A percentile compares a stretch with the other conserved stretches of the same genome.
Conservation (phyloP, 257 asterid genomes). For the Scutellaria baicalensis region DNA sequence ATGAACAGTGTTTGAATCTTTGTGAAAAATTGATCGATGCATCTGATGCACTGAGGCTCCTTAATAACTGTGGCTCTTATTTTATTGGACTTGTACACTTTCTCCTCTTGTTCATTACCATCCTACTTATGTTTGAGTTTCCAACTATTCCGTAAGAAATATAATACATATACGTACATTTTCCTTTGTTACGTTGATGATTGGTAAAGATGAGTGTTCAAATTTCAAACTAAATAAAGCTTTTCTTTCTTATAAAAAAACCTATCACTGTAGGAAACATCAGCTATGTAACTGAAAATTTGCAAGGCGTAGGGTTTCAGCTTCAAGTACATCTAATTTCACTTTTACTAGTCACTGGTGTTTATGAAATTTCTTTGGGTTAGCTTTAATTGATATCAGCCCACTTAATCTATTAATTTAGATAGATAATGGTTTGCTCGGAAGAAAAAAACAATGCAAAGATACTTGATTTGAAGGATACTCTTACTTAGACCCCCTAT, state of each 20-base stretch:
- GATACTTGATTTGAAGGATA: neutral
- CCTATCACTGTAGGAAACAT: no score
- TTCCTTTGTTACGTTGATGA: no score
- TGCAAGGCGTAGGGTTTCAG: neutral
- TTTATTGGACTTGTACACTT: neutral
- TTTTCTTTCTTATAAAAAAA: no score
- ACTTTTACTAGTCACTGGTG: neutral
- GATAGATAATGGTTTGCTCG: neutral
- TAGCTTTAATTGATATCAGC: neutral
- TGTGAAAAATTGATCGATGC: neutral
- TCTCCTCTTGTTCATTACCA: neutral
- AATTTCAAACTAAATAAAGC: no score
- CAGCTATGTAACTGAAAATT: neutral
- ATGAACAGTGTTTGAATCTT: conserved; percentile 6
- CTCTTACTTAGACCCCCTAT: neutral
- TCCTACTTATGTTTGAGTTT: neutral
- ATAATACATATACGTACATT: neutral
- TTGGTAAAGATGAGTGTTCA: no score
- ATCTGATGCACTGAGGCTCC: conserved; percentile 6
- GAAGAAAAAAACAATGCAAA: neutral
- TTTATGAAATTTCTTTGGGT: conserved; percentile 1
- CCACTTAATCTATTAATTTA: neutral
- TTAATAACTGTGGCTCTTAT: neutral
- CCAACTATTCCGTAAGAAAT: neutral
- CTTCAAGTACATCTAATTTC: neutral